phyloP scores from a whole-genome alignment of 345 rosid species.

The Arabidopsis suecica region DNA sequence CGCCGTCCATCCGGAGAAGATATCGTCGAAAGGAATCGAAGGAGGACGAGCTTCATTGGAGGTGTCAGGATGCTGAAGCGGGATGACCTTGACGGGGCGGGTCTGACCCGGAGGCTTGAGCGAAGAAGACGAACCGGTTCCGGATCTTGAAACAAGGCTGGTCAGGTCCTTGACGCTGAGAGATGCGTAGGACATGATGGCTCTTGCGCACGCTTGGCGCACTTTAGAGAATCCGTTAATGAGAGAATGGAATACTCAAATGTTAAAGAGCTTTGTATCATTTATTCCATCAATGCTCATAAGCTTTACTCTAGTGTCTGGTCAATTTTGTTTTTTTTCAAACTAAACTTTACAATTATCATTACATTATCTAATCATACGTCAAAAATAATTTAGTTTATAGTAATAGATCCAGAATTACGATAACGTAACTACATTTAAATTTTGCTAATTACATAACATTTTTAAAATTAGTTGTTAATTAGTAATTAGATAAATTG shows the following conservation, averaged over 20 bases:
- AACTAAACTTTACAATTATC: neutral
- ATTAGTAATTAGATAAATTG: neutral
- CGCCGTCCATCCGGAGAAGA: constrained; percentile 52
- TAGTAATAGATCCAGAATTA: neutral
- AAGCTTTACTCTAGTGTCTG: neutral
- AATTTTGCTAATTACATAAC: neutral
- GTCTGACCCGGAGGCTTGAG: constrained; percentile 34
- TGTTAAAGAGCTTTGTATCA: neutral
- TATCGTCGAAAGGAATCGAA: constrained; percentile 40
- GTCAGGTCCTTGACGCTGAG: constrained; percentile 49
- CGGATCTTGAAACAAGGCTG: constrained; percentile 39
- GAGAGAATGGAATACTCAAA: neutral
- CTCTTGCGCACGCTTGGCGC: constrained; percentile 25
- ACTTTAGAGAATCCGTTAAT: constrained; percentile 25
- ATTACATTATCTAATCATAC: neutral
- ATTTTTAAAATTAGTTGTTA: neutral
- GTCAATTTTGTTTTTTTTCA: constrained; percentile 15
- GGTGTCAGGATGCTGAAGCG: constrained; percentile 73
- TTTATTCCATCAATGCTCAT: neutral
- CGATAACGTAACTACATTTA: neutral
- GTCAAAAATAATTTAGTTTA: neutral
- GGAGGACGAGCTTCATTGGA: constrained; percentile 43
- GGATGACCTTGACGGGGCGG: constrained; percentile 80
- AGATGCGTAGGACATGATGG: constrained; percentile 47
- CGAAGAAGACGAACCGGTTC: constrained; percentile 45